Evolutionary conservation across 163 green algal species (phyloP), one percentile per base, ranked within the genome.

Genomic region (Trebouxiophyceae sp.): DNA sequence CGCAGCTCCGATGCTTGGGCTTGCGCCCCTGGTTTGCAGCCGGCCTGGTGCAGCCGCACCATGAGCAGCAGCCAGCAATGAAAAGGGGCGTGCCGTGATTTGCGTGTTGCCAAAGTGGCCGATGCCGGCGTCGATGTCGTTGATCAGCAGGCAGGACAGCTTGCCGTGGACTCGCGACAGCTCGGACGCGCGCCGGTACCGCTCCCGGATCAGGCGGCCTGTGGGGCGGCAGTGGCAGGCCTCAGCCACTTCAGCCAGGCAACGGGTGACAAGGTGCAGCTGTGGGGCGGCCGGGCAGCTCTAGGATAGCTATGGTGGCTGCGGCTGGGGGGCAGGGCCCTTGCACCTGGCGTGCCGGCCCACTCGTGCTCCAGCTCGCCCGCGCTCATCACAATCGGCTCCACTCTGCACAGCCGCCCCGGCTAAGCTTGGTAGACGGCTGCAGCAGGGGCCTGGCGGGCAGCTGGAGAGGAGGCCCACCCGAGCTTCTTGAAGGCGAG

Each of bases 401-500:
- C 69, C 30, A 87, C 80, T 32, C 82, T 90, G 77, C 29, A 50
- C 20, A 54, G 19, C 20, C 34, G 60, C 31, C 23, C 6, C 39
- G 16, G 39, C 39, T 16, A 50, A 8, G 8, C 8, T 50, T 16
- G 16, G 39, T 50, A 8, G 39, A 8, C 39, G n/a, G n/a, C n/a
- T n/a, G n/a, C n/a, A n/a, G n/a, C n/a, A n/a, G n/a, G n/a, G n/a
- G n/a, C n/a, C n/a, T n/a, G n/a, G n/a, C n/a, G n/a, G n/a, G n/a
- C n/a, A n/a, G 12, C 12, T 50, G 39, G 19, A 16, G 19, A 50
- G 19, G 39, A 5, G 27, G 32, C 77, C 47, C 58, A 86, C 76
- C 91, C 91, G 57, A 99, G 76, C 80, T 97, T 94, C 70, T 93
- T 93, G 81, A 98, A 95, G 47, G 81, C 82, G 27, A 99, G 87